These are phyloP conservation scores for Pichia sp. DNA, from an alignment of 1,139 yeast species.

Conservation along the genomic window DNA sequence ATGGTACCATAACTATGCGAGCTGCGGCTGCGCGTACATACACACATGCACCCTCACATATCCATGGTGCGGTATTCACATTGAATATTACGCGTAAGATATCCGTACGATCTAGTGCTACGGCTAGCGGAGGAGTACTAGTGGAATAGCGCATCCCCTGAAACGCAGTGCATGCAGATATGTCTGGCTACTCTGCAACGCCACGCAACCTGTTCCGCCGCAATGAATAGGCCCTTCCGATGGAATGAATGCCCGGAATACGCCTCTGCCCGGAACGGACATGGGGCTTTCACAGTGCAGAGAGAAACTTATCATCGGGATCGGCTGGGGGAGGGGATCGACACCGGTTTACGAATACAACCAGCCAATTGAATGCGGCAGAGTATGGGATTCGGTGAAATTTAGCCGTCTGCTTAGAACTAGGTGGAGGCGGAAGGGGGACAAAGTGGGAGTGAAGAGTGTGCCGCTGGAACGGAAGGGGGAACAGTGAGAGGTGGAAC, in stretches of 20 bases:
- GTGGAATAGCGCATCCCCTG: background rate
- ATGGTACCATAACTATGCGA: background rate
- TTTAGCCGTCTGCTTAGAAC: too few species aligned
- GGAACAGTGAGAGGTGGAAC: too few species aligned
- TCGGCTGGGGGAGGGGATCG: too few species aligned
- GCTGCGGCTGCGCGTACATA: background rate
- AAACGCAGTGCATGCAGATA: background rate
- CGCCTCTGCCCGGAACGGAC: background rate
- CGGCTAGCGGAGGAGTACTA: background rate
- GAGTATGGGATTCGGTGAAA: too few species aligned
- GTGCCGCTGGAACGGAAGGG: too few species aligned
- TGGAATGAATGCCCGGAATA: background rate
- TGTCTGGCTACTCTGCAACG: background rate
- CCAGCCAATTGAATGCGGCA: too few species aligned
- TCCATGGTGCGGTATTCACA: too few species aligned
- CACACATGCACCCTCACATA: background rate
- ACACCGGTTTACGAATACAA: too few species aligned
- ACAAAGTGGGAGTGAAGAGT: too few species aligned
- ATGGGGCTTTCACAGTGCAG: background rate
- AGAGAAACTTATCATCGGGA: background rate
- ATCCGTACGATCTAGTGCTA: background rate
- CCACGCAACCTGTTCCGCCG: background rate
- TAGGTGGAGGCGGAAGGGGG: too few species aligned
- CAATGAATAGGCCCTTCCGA: background rate
- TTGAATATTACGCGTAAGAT: background rate